Evolutionary conservation across 306 rosid genomes (phyloP).

Genomic region (Quercus parvula): DNA sequence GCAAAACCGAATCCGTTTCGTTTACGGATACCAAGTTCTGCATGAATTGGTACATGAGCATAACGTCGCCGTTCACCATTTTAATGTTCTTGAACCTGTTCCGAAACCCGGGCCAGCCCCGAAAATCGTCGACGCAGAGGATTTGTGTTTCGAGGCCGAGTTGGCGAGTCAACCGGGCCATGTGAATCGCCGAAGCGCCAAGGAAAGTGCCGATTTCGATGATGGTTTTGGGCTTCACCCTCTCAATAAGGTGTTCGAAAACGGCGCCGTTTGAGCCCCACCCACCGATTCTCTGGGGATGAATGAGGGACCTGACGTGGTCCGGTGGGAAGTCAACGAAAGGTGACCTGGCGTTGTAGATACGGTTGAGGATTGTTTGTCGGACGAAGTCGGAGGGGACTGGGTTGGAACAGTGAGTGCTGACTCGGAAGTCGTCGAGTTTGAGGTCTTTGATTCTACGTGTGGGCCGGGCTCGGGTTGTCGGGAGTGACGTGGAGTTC

Average conservation of each 20-base stretch:
- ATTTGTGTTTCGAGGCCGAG: slow-evolving; percentile 53
- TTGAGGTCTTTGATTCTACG: slow-evolving; percentile 12
- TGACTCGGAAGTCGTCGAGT: slow-evolving; percentile 53
- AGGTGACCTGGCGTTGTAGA: slow-evolving; percentile 63
- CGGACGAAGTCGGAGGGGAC: slow-evolving; percentile 45
- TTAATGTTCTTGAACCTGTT: slow-evolving; percentile 35
- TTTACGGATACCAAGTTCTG: slow-evolving; percentile 43
- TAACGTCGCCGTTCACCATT: slow-evolving; percentile 63
- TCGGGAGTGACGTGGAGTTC: background rate
- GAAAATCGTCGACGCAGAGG: slow-evolving; percentile 64
- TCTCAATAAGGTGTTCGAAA: slow-evolving; percentile 47
- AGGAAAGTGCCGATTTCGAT: slow-evolving; percentile 80
- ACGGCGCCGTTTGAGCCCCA: slow-evolving; percentile 69
- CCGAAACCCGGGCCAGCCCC: slow-evolving; percentile 74
- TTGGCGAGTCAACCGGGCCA: slow-evolving; percentile 54
- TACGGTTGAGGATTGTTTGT: slow-evolving; percentile 31
- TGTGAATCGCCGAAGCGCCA: slow-evolving; percentile 79
- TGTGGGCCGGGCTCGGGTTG: background rate
- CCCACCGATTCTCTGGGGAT: slow-evolving; percentile 27
- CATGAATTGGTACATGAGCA: slow-evolving; percentile 55
- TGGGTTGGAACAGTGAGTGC: slow-evolving; percentile 47
- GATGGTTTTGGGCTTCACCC: slow-evolving; percentile 50
- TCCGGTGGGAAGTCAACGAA: slow-evolving; percentile 54
- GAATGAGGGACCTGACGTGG: slow-evolving; percentile 37
- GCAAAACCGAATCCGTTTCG: slow-evolving; percentile 43